phyloP scores from a whole-genome alignment of 75 land plant species.

The Cupressus sempervirens region DNA sequence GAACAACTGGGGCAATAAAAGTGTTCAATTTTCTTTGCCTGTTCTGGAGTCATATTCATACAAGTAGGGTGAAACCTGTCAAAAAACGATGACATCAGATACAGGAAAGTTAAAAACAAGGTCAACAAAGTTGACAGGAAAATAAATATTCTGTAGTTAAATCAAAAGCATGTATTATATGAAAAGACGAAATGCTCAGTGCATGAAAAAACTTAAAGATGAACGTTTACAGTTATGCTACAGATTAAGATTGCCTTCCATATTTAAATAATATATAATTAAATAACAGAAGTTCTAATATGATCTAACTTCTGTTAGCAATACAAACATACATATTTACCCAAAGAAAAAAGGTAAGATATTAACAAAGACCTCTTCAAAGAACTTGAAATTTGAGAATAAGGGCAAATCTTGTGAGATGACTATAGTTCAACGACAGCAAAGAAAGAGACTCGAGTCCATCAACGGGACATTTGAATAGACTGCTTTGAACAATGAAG shows the following conservation, averaged over 20 bases:
- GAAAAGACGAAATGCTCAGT: not conserved
- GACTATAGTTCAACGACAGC: not conserved
- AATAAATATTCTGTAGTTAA: not conserved
- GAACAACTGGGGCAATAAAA: constrained; percentile 40
- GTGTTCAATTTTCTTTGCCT: constrained; percentile 27
- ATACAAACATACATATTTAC: not conserved
- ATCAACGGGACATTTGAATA: not conserved
- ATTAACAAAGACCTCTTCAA: not conserved
- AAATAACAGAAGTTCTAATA: not conserved
- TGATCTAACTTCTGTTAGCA: not conserved
- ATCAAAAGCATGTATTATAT: not conserved
- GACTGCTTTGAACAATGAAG: not conserved
- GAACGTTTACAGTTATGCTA: not conserved
- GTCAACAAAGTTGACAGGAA: not conserved
- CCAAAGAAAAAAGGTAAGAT: not conserved
- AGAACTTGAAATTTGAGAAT: not conserved
- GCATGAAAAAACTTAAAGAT: not conserved
- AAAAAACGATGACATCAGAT: not conserved
- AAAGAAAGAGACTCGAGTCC: not conserved
- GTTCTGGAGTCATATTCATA: constrained; percentile 30
- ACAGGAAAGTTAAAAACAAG: not conserved
- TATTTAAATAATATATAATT: not conserved
- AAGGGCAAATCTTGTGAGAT: not conserved
- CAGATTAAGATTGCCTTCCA: not conserved
- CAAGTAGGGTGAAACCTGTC: constrained; percentile 44